These are phyloP conservation scores for Ceratobasidium sp. DNA, from an alignment of 1,284 basidiomycete species.

Conservation along the genomic window DNA sequence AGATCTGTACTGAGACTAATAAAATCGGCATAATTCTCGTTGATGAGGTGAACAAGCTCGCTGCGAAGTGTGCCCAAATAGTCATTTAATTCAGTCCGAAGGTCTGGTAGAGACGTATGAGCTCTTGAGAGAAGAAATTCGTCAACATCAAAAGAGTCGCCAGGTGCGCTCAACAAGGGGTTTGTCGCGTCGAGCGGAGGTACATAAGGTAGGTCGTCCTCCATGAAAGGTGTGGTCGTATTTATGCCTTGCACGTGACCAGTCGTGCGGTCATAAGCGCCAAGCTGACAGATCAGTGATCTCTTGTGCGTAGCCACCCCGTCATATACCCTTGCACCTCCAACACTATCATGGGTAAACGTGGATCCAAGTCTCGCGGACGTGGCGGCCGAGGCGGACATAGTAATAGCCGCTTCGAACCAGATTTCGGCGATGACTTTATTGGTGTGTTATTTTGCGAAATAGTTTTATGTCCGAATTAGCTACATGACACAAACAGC, in stretches of 20 bases:
- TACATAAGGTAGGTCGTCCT: conserved; percentile 36
- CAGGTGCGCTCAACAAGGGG: conserved; percentile 28
- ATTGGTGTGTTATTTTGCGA: neutral
- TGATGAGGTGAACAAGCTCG: conserved; percentile 93
- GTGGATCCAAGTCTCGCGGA: conserved; percentile 21
- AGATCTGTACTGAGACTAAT: conserved; percentile 93
- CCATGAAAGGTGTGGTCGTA: conserved; percentile 9
- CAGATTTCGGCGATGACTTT: conserved; percentile 32
- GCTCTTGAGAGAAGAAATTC: conserved; percentile 87
- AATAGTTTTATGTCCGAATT: neutral
- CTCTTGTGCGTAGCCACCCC: conserved; percentile 33
- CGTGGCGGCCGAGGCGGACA: conserved; percentile 26
- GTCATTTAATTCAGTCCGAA: conserved; percentile 84
- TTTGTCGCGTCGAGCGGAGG: conserved; percentile 29
- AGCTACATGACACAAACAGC: neutral
- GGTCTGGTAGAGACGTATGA: conserved; percentile 85
- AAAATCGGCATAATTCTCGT: conserved; percentile 97
- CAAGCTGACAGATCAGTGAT: neutral
- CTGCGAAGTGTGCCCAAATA: conserved; percentile 86
- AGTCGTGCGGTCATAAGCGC: neutral
- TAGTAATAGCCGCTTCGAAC: neutral
- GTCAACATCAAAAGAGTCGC: conserved; percentile 75
- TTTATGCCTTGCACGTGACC: neutral
- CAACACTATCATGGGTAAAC: conserved; percentile 20
- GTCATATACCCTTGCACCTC: conserved; percentile 26